phyloP scores from a whole-genome alignment of 2,329 filamentous ascomycete species.

The Fusarium marasasianum region DNA sequence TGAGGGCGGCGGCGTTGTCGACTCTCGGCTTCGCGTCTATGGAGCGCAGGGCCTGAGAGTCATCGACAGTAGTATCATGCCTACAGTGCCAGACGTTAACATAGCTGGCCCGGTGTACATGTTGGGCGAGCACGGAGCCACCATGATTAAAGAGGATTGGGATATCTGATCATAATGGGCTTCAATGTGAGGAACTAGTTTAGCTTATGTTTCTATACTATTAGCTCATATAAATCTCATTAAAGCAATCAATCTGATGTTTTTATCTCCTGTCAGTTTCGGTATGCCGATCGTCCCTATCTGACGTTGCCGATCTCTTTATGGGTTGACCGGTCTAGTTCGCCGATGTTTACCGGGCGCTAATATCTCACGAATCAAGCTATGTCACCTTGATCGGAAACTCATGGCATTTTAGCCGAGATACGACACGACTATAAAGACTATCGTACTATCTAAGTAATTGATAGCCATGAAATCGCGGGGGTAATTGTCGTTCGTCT shows the following conservation, averaged over 20 bases:
- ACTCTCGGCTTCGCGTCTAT: constrained; percentile 21
- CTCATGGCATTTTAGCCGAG: not conserved
- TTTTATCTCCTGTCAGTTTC: not conserved
- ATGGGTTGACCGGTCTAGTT: not conserved
- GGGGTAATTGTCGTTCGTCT: not conserved
- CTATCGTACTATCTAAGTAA: not conserved
- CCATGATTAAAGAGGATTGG: constrained; percentile 9
- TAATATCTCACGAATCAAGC: not conserved
- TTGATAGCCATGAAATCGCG: not conserved
- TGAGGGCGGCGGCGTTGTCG: constrained; percentile 34
- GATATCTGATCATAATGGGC: not conserved
- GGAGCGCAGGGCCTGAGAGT: constrained; percentile 26
- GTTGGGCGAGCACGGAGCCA: constrained; percentile 61
- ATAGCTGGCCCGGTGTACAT: constrained; percentile 71
- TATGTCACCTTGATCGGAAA: not conserved
- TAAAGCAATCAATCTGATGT: rapidly evolving
- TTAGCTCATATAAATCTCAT: too few relatives aligned
- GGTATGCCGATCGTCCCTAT: not conserved
- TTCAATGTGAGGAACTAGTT: not conserved
- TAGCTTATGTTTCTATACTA: not conserved
- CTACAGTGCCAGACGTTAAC: constrained; percentile 64
- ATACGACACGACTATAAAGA: not conserved
- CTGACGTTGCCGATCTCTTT: too few relatives aligned
- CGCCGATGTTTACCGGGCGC: not conserved
- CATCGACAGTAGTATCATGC: constrained; percentile 49